Evolutionary conservation across 208 protist species (phyloP).

Genomic region (Leishmania mexicana): DNA sequence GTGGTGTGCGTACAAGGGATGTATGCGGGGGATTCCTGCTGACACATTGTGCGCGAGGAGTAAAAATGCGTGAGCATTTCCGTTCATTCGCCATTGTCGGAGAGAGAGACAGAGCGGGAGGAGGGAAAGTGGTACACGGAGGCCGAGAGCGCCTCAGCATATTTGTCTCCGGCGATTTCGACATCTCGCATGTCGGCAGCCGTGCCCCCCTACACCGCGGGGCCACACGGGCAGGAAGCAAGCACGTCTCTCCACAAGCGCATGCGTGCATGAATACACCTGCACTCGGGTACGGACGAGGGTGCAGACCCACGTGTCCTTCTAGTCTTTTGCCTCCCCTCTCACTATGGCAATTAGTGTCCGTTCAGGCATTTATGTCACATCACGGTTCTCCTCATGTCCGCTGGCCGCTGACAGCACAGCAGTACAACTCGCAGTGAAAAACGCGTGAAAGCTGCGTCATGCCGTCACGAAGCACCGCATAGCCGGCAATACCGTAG

Average conservation of each 20-base stretch:
- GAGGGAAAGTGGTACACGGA: neutral
- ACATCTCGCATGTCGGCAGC: neutral
- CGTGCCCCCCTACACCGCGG: neutral
- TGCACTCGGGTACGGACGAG: neutral
- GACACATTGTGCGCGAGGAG: too few relatives aligned
- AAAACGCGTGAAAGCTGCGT: neutral
- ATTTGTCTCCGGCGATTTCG: neutral
- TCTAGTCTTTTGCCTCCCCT: neutral
- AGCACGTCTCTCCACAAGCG: neutral
- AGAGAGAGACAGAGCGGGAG: neutral
- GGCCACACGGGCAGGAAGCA: too few relatives aligned
- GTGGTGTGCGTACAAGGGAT: neutral
- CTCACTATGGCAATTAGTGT: too few relatives aligned
- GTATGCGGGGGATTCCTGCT: too few relatives aligned
- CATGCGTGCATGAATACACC: neutral
- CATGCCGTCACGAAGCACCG: neutral
- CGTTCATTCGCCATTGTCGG: too few relatives aligned
- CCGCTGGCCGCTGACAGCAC: neutral
- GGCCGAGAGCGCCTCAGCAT: neutral
- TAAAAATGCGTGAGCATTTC: too few relatives aligned
- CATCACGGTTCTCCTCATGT: too few relatives aligned
- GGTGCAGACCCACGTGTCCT: too few relatives aligned
- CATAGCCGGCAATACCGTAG: too few relatives aligned
- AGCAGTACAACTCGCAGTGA: neutral
- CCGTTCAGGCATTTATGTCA: too few relatives aligned